These are phyloP conservation scores for Dendrocalamus sinicus DNA, from an alignment of 176 grass and related monocot species.

Conservation along the genomic window DNA sequence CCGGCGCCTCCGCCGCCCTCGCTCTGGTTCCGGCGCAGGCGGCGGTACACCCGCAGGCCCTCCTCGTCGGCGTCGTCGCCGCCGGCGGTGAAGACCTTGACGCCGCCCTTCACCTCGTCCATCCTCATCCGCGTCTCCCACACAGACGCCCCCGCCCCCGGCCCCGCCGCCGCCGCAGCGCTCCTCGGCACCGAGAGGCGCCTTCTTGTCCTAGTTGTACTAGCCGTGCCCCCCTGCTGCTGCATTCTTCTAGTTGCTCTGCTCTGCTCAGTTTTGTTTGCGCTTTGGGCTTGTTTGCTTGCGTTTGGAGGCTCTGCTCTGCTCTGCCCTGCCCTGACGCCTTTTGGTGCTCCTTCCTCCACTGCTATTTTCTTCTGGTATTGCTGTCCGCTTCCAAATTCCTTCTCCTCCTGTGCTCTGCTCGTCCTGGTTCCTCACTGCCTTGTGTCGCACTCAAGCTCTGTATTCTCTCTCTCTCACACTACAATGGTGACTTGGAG, in stretches of 20 bases:
- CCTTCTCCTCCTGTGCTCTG: slow-evolving; percentile 32
- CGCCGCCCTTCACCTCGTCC: slow-evolving; percentile 84
- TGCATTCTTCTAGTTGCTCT: slow-evolving; percentile 44
- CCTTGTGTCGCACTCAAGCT: slow-evolving; percentile 37
- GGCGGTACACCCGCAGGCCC: slow-evolving; percentile 61
- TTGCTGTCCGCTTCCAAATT: slow-evolving; percentile 17
- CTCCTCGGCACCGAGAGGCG: slow-evolving; percentile 55
- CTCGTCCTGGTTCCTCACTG: slow-evolving; percentile 27
- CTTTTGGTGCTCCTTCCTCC: not conserved
- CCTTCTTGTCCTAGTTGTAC: slow-evolving; percentile 43
- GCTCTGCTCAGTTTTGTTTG: slow-evolving; percentile 15
- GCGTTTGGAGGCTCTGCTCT: slow-evolving; percentile 47
- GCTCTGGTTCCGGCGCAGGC: slow-evolving; percentile 78
- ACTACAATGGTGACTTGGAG: not conserved
- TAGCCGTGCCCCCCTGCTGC: slow-evolving; percentile 8
- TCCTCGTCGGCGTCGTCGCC: slow-evolving; percentile 71
- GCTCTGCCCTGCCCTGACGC: not conserved
- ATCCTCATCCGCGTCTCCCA: slow-evolving; percentile 84
- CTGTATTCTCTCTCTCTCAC: not conserved
- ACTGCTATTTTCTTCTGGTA: slow-evolving; percentile 19
- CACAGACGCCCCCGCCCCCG: slow-evolving; percentile 51
- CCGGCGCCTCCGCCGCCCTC: slow-evolving; percentile 12
- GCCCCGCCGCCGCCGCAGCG: not conserved
- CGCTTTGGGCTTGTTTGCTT: slow-evolving; percentile 37
- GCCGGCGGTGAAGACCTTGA: slow-evolving; percentile 83